These are phyloP conservation scores for Anthoceros angustus DNA, from an alignment of 225 moss, liverwort and hornwort species.

Conservation along the genomic window DNA sequence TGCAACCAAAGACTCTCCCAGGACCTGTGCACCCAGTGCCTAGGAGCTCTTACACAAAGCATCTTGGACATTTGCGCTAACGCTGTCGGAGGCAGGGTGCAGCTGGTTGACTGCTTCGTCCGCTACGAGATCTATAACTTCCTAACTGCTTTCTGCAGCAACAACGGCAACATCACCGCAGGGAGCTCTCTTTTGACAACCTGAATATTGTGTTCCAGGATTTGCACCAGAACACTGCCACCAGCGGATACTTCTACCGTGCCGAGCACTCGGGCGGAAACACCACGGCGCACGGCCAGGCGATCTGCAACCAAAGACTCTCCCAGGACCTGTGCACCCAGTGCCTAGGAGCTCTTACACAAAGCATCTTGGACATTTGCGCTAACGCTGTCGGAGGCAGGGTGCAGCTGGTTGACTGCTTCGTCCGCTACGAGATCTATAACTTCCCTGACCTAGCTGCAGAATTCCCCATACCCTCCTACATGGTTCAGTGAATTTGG, in stretches of 20 bases:
- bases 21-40: not conserved
- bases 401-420: not conserved
- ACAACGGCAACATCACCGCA: no score
- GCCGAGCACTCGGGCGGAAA: not conserved
- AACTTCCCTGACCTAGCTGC: not conserved
- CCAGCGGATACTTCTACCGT: not conserved
- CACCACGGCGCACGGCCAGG: not conserved
- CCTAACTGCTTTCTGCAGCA: not conserved
- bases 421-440: not conserved
- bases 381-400: not conserved
- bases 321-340: not conserved
- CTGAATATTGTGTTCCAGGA: not conserved
- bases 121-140: not conserved
- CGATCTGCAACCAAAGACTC: not conserved
- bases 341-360: not conserved
- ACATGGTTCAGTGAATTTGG: no score
- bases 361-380: not conserved
- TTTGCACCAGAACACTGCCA: not conserved
- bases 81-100: not conserved
- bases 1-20: not conserved
- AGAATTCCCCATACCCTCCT: no score
- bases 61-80: not conserved
- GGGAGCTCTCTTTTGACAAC: not conserved
- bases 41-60: not conserved
- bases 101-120: not conserved